Evolutionary conservation across 345 rosid species (phyloP), one percentile per base, ranked within the genome.

Genomic region (Syzygium aqueum): DNA sequence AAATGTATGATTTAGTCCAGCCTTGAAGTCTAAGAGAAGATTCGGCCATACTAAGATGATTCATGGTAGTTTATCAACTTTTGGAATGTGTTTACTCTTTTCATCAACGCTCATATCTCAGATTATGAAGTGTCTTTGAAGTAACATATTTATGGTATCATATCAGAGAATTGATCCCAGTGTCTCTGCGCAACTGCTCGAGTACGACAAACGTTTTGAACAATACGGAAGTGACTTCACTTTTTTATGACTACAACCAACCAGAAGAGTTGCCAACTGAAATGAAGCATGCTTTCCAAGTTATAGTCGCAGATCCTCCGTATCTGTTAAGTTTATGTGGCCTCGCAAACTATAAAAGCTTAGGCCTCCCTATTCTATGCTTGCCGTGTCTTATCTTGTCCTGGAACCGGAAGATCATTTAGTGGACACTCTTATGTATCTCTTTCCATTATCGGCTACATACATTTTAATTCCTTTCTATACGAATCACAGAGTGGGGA

Each of bases 291-390:
- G 87, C 91, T 85, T 97, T 92, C 86, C 86, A 89, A 54, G 89
- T 97, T 83, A 92, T 96, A 21, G 95, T 97, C 87, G 99, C 97
- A 16, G 98, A 97, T 93, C 98, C 99, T 91, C 98, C 99, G 30
- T 97, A 97, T 82, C 91, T 97, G 94, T 98, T 97, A 86, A 90
- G 93, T 84, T 23, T n/a, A 12, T 51, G 14, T 51, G 51, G 30
- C 33, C 59, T 59, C 19, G 33, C 17, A 5, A 30, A 30, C 49
- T 17, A 25, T 56, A 15, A 56, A 21, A 52, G 27, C 53, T 84
- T 43, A 30, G 43, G 33, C 65, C 53, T 65, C 53, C 54, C 84
- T 77, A 61, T 43, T 27, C 80, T 61, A 54, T 37, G 54, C 23
- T 15, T 30, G 17, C 61, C 61, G 3, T n/a, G n/a, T 51, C 46